These are phyloP conservation scores for Ceratocystis colombiana DNA, from an alignment of 2,329 filamentous ascomycete genomes.

Conservation along the genomic window DNA sequence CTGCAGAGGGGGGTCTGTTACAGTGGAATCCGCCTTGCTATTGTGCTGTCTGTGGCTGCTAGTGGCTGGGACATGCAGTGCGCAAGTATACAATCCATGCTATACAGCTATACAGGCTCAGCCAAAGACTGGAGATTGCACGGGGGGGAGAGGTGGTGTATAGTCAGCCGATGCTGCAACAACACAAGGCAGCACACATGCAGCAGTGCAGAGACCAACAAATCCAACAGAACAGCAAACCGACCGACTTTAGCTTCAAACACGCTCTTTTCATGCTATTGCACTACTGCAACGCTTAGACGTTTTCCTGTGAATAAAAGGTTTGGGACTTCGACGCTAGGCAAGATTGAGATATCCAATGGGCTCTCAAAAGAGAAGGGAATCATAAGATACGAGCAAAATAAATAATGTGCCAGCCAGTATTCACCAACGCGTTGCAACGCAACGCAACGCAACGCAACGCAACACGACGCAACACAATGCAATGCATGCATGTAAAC, in stretches of 20 bases:
- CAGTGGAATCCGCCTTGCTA: background rate
- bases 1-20: background rate
- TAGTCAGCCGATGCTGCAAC: background rate
- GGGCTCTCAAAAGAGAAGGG: background rate
- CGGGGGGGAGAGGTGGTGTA: background rate
- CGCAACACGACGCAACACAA: too few relatives aligned
- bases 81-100: constrained; percentile 3
- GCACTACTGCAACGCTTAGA: constrained; percentile 16
- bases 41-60: background rate
- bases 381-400: constrained; percentile 9
- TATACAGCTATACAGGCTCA: constrained; percentile 5
- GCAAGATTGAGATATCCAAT: background rate
- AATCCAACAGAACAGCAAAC: background rate
- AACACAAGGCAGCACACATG: background rate
- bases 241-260: constrained; percentile 5
- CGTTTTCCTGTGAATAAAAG: background rate
- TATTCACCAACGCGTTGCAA: too few relatives aligned
- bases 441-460: too few relatives aligned
- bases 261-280: constrained; percentile 7
- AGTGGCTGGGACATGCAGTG: constrained; percentile 7
- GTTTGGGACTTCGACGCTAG: background rate
- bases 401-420: constrained; percentile 5
- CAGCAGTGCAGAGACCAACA: too few relatives aligned
- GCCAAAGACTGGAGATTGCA: background rate
- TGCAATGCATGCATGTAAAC: too few relatives aligned